A percentile compares a stretch with the other conserved stretches of the same genome.
These are phyloP conservation scores for Yamadazyma akitaensis DNA, from an alignment of 805 yeast species.

Conservation along the genomic window DNA sequence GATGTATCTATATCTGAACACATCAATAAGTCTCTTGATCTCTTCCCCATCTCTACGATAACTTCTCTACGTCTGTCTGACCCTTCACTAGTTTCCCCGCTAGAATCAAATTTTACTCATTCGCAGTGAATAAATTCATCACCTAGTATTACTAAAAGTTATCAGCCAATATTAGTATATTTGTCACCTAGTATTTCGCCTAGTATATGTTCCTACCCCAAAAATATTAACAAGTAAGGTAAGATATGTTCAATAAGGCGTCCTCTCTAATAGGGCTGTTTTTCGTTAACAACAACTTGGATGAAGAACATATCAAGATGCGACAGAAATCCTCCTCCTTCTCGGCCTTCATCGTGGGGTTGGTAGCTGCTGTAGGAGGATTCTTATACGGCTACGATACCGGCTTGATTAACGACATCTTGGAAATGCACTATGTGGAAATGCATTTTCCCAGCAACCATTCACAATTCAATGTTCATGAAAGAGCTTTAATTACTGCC, in stretches of 20 bases:
- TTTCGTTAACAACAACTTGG: slow-evolving; percentile 33
- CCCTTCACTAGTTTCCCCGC: background rate
- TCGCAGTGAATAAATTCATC: background rate
- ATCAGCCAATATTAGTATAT: too few relatives aligned
- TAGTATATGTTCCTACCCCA: background rate
- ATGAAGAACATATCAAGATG: slow-evolving; percentile 34
- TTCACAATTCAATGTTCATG: slow-evolving; percentile 51
- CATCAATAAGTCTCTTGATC: too few relatives aligned
- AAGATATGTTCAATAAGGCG: background rate
- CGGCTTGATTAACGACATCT: slow-evolving; percentile 73
- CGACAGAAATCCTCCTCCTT: slow-evolving; percentile 49
- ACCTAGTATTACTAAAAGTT: background rate
- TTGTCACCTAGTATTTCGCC: background rate
- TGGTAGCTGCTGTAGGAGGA: slow-evolving; percentile 88
- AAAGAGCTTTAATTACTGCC: slow-evolving; percentile 71
- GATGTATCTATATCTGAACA: too few relatives aligned
- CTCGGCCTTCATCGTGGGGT: slow-evolving; percentile 71
- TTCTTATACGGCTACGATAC: slow-evolving; percentile 89
- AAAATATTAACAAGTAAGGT: background rate
- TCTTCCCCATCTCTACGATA: too few relatives aligned
- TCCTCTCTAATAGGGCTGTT: slow-evolving; percentile 17
- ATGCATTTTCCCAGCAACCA: slow-evolving; percentile 50
- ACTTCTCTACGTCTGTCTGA: too few relatives aligned
- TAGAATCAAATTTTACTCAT: background rate
- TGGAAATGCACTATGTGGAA: slow-evolving; percentile 71